Evolutionary conservation across 768 basidiomycete genomes (phyloP), one percentile per base, ranked within the genome.

Genomic region (Tricholoma hemisulphureum): DNA sequence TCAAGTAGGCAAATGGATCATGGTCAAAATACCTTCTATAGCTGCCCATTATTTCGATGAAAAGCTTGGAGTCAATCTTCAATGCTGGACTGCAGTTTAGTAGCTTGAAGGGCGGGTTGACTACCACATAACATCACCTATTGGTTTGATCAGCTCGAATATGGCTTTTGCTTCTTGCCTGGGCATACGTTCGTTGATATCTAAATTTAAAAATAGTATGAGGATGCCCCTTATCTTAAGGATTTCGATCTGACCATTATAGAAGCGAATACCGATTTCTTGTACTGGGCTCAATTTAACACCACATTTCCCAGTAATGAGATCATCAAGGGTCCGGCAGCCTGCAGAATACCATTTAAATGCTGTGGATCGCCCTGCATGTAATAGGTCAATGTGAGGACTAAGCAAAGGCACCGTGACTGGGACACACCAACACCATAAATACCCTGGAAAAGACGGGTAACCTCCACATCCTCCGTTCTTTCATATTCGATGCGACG

Each of bases 21-120:
- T 14, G 18, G 51, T 41, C 18, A 60, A 65, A 51, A 61, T 31
- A 83, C 89, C 91, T 80, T 64, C 95, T 75, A 69, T 88, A 98
- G 61, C 91, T 93, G 1, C 95, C 95, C 95, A 96, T 95, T 49
- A 95, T 87, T 51, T 94, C 86, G 9, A 97, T 72, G 65, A 83
- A 85, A 23, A 95, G 67, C 53, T 83, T 81, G 5, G 82, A 73
- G 65, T 95, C 94, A 29, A 96, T 78, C 1, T 71, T 72, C 9
- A 89, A 77, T 2, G 91, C 93, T 93, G 59, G 4, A 50, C 43
- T 6, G 6, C 32, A 18, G 23, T 57, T 20, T 45, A 32, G 21
- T n/a, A 43, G 18, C 5, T n/a, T n/a, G n/a, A n/a, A n/a, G 14
- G 37, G 16, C 8, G 10, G 18, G 6, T 18, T 18, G 4, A 28